Evolutionary conservation across 768 basidiomycete species (phyloP), one percentile per base, ranked within the genome.

Genomic region (Tricholoma furcatifolium): DNA sequence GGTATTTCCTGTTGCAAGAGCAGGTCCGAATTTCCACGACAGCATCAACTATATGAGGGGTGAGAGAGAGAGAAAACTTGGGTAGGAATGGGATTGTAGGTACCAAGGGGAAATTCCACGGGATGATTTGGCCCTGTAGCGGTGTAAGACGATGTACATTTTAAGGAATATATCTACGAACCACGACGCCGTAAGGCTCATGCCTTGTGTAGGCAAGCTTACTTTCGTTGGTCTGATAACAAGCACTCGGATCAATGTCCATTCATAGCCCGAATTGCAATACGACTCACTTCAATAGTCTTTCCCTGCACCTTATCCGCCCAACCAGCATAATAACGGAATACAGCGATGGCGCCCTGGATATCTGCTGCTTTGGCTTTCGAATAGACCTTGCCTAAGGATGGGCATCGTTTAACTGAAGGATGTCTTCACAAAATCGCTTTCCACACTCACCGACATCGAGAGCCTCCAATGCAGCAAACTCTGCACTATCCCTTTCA

Each of bases 251-350:
- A 12, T 32, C 6, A 8, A 15, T 38, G 20, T 4, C 11, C 14
- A 2, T 12, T 12, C 4, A 12, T n/a, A 34, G 21, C 17, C n/a
- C 1, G 10, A 15, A 11, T 31, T 2, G 31, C 3, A 24, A 2
- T n/a, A 15, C 20, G n/a, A 38, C 4, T 21, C 18, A 67, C 66
- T 61, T 91, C 88, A 62, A 90, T 81, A 8, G 81, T 82, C 65
- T 88, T 81, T 9, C 87, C 89, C 2, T 75, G 72, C 49, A 85
- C 68, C 72, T 93, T 94, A 74, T 93, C 93, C 24, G 91, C 88
- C 84, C 88, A 88, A 24, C 92, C 93, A 43, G 83, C 89, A 61
- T 87, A 94, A 71, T 93, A 94, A 35, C 81, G 74, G 54, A 91
- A 67, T 43, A 74, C 72, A 23, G 65, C 73, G 50, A 82, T 74